Percentiles rank a stretch among this genome's conserved stretches.
Evolutionary conservation across 2,329 filamentous ascomycete species (phyloP).

Genomic region (Hymenoscyphus scutula): DNA sequence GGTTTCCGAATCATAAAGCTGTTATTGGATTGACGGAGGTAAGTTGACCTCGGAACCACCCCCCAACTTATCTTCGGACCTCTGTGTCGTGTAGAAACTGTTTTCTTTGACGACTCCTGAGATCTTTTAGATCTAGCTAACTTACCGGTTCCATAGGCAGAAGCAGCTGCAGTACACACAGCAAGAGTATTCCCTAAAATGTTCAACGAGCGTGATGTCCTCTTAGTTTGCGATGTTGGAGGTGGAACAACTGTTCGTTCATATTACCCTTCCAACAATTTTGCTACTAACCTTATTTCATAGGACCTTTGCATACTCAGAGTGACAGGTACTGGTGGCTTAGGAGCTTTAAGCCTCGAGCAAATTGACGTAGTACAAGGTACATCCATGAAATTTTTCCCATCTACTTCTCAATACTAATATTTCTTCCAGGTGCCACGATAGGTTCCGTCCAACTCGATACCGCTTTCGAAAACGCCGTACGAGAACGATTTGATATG

Average conservation of each 20-base stretch:
- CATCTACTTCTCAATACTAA: slow-evolving; percentile 2
- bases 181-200: slow-evolving; percentile 36
- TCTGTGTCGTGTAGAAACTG: no score
- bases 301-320: slow-evolving; percentile 40
- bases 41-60: background rate
- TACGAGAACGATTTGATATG: slow-evolving; percentile 32
- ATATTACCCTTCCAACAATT: background rate
- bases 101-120: no score
- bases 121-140: no score
- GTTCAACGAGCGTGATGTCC: slow-evolving; percentile 36
- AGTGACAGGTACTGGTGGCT: slow-evolving; percentile 31
- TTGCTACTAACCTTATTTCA: slow-evolving; percentile 21
- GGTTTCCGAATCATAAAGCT: slow-evolving; percentile 38
- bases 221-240: slow-evolving; percentile 50
- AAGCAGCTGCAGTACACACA: slow-evolving; percentile 51
- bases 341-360: slow-evolving; percentile 29
- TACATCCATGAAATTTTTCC: background rate
- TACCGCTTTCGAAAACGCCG: slow-evolving; percentile 39
- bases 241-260: slow-evolving; percentile 42
- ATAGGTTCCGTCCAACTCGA: slow-evolving; percentile 42
- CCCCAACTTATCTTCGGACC: no score
- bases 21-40: slow-evolving; percentile 46
- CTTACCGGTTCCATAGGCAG: slow-evolving; percentile 38
- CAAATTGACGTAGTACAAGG: slow-evolving; percentile 21
- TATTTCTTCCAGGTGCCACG: slow-evolving; percentile 14